Conservation (phyloP, 768 basidiomycete species). For the Xerocomellus dryophilus region DNA sequence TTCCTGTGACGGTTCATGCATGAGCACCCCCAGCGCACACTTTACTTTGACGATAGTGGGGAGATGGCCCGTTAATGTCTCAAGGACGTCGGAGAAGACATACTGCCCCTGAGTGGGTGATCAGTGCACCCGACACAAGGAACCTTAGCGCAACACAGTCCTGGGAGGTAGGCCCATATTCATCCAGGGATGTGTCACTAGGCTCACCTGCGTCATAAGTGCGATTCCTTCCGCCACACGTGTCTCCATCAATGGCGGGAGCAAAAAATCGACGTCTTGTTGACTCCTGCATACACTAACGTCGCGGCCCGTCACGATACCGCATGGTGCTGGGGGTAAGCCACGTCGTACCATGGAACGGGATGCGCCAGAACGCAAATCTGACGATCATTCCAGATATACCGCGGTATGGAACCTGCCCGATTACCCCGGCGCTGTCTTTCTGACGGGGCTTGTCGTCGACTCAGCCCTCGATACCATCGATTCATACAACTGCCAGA, state of each 20-base stretch:
- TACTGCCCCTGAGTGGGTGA: constrained; percentile 38
- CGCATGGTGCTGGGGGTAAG: constrained; percentile 34
- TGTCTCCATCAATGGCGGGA: constrained; percentile 39
- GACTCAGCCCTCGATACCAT: constrained; percentile 26
- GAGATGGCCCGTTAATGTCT: constrained; percentile 20
- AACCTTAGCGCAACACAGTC: constrained; percentile 22
- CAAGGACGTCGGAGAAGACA: constrained; percentile 33
- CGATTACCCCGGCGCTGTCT: constrained; percentile 43
- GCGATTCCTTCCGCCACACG: constrained; percentile 35
- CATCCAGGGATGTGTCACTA: not conserved
- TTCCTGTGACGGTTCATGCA: not conserved
- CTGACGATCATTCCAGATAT: constrained; percentile 27
- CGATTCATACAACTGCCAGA: constrained; percentile 13
- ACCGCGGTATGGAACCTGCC: constrained; percentile 43
- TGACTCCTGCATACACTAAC: constrained; percentile 36
- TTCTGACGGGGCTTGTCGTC: constrained; percentile 37
- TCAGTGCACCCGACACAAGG: constrained; percentile 27
- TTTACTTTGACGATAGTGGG: constrained; percentile 42
- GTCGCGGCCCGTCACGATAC: constrained; percentile 40
- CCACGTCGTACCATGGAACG: not conserved
- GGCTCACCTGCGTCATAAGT: constrained; percentile 26
- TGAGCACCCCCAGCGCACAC: constrained; percentile 24
- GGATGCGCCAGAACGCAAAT: not conserved
- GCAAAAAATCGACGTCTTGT: constrained; percentile 39
- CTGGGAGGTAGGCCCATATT: constrained; percentile 29